Evolutionary conservation across 2,329 filamentous ascomycete genomes (phyloP), one percentile per base, ranked within the genome.

Genomic region (Penicillium sp.): DNA sequence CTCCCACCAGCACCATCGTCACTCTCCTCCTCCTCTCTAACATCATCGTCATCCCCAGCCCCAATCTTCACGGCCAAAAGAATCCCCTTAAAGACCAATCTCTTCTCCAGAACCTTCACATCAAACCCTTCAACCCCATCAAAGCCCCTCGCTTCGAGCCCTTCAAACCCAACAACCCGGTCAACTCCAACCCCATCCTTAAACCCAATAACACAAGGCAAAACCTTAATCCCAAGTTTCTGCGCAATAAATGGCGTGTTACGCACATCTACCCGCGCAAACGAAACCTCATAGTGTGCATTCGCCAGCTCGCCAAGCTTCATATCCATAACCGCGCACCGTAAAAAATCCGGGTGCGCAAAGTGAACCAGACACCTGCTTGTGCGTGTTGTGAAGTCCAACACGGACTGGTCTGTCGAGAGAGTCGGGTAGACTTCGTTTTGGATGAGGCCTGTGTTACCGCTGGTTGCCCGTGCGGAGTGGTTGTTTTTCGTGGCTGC

Each of bases 351-450:
- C 3, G 79, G 74, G 60, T 83, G 81, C 63, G 77, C 80, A 64
- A 84, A 84, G 62, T 84, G 81, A 22, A 83, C 76, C 1, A 83
- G 72, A 57, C 77, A 81, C 24, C 75, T 68, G 52, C 78, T 74
- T 12, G 75, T 75, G 42, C 74, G 72, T 7, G 80, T 83, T 8
- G 80, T 82, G 55, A 82, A 78, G 55, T 79, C 75, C 62, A 84
- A 75, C 37, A 83, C 65, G 12, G 71, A 64, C 62, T 81, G 79
- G 61, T 84, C 81, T 53, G 75, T 74, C 45, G 58, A 53, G 5
- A 75, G 57, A 1, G 69, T 70, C 1, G 68, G 67, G 57, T 71
- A 71, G 41, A 61, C 57, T 38, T 59, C 57, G 48, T 63, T 56
- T 42, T 59, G 56, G 43, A 61, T 42, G 51, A 63, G 37, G 47